Percentiles rank a stretch among this genome's conserved stretches.
Evolutionary conservation across 306 rosid species (phyloP).

Genomic region (Datisca glomerata): DNA sequence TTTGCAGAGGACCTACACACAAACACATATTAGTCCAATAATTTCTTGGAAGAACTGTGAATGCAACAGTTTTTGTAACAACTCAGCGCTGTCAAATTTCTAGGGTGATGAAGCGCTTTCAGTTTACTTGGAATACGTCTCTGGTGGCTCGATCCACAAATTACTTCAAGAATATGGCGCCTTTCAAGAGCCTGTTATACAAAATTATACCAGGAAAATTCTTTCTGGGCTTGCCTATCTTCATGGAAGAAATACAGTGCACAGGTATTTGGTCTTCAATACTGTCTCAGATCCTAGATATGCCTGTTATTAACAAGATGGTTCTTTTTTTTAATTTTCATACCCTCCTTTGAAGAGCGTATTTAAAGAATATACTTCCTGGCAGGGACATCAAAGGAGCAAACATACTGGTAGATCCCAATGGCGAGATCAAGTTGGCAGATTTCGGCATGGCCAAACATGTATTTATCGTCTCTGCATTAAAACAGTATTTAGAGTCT

Average conservation of each 20-base stretch:
- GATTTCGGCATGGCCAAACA: conserved; percentile 99
- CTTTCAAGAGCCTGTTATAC: conserved; percentile 84
- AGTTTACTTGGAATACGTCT: conserved; percentile 82
- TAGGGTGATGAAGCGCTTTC: conserved; percentile 78
- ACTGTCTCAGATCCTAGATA: not conserved
- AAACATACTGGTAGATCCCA: conserved; percentile 90
- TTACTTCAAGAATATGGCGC: conserved; percentile 89
- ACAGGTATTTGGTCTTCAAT: conserved; percentile 41
- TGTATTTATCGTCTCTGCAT: conserved; percentile 34
- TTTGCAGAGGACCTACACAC: conserved; percentile 1
- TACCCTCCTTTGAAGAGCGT: no score
- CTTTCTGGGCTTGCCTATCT: conserved; percentile 92
- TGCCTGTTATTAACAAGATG: not conserved
- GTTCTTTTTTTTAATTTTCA: not conserved
- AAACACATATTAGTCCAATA: no score
- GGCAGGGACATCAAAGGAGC: conserved; percentile 99
- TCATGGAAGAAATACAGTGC: conserved; percentile 90
- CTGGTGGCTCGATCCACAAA: conserved; percentile 95
- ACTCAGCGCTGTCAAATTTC: no score
- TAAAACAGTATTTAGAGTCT: no score
- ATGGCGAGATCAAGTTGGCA: conserved; percentile 91
- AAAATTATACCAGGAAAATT: conserved; percentile 82
- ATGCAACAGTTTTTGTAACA: no score
- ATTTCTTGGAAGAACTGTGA: no score
- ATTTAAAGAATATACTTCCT: conserved; percentile 7